Evolutionary conservation across 2,329 filamentous ascomycete species (phyloP), one percentile per base, ranked within the genome.

Genomic region (Sphaerulina vaccinii): DNA sequence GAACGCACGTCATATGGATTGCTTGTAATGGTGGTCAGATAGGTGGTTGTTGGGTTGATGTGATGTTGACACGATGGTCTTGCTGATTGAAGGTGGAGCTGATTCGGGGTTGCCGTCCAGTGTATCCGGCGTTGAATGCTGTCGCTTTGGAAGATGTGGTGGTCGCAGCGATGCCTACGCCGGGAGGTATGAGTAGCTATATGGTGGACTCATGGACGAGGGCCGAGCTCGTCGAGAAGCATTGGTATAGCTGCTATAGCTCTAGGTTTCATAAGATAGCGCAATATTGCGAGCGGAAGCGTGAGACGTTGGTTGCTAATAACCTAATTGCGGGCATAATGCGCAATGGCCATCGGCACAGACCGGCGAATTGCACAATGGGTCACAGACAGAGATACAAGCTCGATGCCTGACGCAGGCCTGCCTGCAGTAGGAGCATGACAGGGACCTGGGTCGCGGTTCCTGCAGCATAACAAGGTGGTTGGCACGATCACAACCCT

Each of bases 1-100:
- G 52, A 52, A 66, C 63, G 58, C 64, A 67, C 57, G 64, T 66
- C 64, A 67, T 67, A 52, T 59, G 50, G 47, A 44, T 23, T 49
- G 38, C 35, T 44, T 29, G 45, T 44, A 35, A 15, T 15, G 42
- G 40, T 54, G 44, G 15, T 49, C 43, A 38, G 49, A 29, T 10
- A 16, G 32, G 36, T 36, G 48, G 19, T 37, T 18, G 19, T 11
- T 32, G 39, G 16, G 18, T 45, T 7, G 44, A 16, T 37, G 41
- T 33, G 16, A 16, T 33, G n/a, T 32, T 13, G 27, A 32, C 27
- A 32, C 35, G 24, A 42, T 39, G 3, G 49, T 40, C 21, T 9
- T 41, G 16, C 42, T 19, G 11, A 29, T 45, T 24, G 16, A n/a
- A 23, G 24, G 45, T 36, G 15, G 18, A 38, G 42, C 21, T 50